phyloP scores from a whole-genome alignment of 768 basidiomycete genomes.

The Pseudohyphozyma bogoriensis region DNA sequence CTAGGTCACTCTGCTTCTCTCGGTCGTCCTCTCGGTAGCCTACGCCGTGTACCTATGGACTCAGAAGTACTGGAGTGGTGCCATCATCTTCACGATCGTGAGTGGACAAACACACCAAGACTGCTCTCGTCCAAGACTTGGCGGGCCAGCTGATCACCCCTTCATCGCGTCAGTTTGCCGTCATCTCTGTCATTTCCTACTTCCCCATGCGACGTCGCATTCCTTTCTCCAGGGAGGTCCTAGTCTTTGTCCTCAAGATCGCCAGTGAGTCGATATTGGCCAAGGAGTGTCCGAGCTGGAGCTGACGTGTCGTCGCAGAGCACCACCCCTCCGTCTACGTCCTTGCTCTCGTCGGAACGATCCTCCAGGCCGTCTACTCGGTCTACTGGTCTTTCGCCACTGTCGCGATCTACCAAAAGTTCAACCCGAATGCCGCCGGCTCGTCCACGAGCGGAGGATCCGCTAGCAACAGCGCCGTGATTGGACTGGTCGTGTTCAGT shows the following conservation, averaged over 20 bases:
- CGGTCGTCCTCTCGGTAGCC: constrained; percentile 7
- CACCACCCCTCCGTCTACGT: constrained; percentile 27
- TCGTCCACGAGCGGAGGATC: constrained; percentile 18
- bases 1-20: constrained; percentile 8
- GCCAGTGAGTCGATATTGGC: constrained; percentile 8
- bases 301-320: constrained; percentile 1
- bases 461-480: constrained; percentile 16
- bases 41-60: constrained; percentile 31
- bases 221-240: constrained; percentile 25
- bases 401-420: constrained; percentile 27
- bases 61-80: constrained; percentile 22
- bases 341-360: constrained; percentile 25
- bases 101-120: too few species aligned
- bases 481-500: constrained; percentile 29
- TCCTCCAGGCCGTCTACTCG: constrained; percentile 24
- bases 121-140: too few species aligned
- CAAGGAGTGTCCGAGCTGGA: not conserved
- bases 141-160: too few species aligned
- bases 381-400: constrained; percentile 23
- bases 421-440: constrained; percentile 12
- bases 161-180: constrained; percentile 30
- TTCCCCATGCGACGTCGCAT: constrained; percentile 27
- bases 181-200: constrained; percentile 28
- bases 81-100: constrained; percentile 34
- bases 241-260: constrained; percentile 30